phyloP scores from a whole-genome alignment of 139 green algal genomes.

The Trebouxia sp. region DNA sequence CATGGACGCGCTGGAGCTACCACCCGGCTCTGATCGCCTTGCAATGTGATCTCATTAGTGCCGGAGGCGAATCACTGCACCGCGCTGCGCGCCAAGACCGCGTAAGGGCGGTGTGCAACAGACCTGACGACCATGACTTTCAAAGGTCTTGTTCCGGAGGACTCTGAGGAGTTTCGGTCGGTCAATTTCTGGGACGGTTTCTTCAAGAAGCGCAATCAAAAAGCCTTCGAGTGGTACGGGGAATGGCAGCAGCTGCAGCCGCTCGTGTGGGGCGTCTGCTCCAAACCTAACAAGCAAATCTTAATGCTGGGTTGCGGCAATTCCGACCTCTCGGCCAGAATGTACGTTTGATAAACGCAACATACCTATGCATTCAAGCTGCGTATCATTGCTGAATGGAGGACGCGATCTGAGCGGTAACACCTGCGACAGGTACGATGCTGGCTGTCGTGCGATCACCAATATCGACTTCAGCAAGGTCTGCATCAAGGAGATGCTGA shows the following conservation, averaged over 20 bases:
- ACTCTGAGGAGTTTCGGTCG: constrained; percentile 44
- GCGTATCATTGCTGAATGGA: neutral
- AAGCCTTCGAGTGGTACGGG: constrained; percentile 71
- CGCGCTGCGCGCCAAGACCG: too few species aligned
- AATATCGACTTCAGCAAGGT: constrained; percentile 63
- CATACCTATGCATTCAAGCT: neutral
- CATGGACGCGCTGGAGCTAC: neutral
- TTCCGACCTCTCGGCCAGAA: constrained; percentile 56
- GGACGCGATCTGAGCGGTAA: neutral
- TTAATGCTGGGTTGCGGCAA: constrained; percentile 65
- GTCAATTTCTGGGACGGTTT: constrained; percentile 47
- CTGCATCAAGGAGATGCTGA: constrained; percentile 60
- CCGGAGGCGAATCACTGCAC: too few species aligned
- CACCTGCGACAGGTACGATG: constrained; percentile 49
- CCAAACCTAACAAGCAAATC: constrained; percentile 24
- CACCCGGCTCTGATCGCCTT: neutral
- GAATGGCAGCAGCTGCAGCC: constrained; percentile 46
- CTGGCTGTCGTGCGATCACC: constrained; percentile 48
- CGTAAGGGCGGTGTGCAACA: neutral
- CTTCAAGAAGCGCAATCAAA: constrained; percentile 36
- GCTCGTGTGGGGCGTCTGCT: constrained; percentile 22
- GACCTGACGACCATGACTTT: constrained; percentile 9
- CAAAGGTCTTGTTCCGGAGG: constrained; percentile 32
- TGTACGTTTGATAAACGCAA: constrained; percentile 32
- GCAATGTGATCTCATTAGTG: neutral